Base-by-base conservation (phyloP, 495 filamentous ascomycete genomes). In the Neurospora africana region DNA sequence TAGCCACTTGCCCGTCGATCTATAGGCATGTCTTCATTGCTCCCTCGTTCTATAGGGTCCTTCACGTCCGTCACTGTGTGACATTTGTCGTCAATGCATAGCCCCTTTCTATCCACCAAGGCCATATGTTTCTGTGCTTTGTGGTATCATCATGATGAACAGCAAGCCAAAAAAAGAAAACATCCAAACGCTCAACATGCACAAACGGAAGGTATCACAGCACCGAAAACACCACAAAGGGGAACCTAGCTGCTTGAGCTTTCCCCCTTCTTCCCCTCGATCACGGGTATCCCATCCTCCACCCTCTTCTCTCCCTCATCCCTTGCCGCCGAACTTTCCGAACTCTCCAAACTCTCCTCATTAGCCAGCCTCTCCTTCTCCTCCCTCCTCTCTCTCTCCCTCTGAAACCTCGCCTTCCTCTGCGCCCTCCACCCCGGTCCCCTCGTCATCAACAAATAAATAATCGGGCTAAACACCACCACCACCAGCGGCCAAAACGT, bases 341-440 rank as follows among this genome's bases (percentile, higher is more conserved):
- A 61, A 15, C 2, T 19, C 5, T 61, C 27, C 0, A 69, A 21
- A 19, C 5, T 33, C 39, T 43, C 43, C 4, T 58, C 17, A 39
- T 38, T 47, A 39, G 73, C n/a, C 4, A 15, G 44, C 19, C 27
- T 35, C 27, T 73, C 44, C 21, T 23, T 71, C 10, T 68, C 47
- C 47, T 73, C 71, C 19, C 72, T 73, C 70, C 76, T 76, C 73
- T 80, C 77, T 33, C 72, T 75, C 41, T 76, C 75, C 33, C 67
- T 72, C 13, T 74, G 71, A 70, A 79, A 73, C 72, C 69, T 77
- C 37, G 81, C 61, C 21, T 78, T 47, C 33, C 81, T 78, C 47
- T 82, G 77, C 61, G 80, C 82, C 69, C 84, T 77, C 83, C 84
- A 86, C 17, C 65, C 41, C 1, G 83, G 82, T 0, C 85, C 84